Evolutionary conservation across 805 yeast species (phyloP), one percentile per base, ranked within the genome.

Genomic region (Wickerhamomyces ciferrii): DNA sequence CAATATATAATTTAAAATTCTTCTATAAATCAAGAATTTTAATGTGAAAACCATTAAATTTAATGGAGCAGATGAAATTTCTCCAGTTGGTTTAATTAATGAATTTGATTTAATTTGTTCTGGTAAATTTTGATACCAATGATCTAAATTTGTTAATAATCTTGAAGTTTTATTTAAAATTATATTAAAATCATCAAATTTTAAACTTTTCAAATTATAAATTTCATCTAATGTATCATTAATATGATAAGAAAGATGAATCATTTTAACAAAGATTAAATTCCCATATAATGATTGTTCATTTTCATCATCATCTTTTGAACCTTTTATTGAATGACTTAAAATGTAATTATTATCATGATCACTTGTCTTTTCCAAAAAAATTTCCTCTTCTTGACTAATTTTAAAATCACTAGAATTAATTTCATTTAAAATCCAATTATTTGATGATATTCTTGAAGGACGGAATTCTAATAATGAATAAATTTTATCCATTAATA

Each of bases 401-500:
- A 48, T 41, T 39, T 42, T 53, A 43, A 59, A 61, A 45, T 53
- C 63, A 15, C 48, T 48, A 7, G 47, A 42, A 6, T 44, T 40
- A 19, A 56, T 42, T 37, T 50, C 54, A 21, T 53, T 57, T 38
- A 55, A 37, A 4, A 54, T 45, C 63, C 66, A 63, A 49, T 58
- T 54, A 27, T 58, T 51, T 9, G 58, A 48, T 27, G 41, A 42
- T 0, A 60, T 57, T 37, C 55, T 50, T 18, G 60, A 54, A 15
- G 60, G 56, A 42, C 56, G 53, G 25, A 54, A 55, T 42, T 61
- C 65, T 42, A 61, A 43, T 27, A 63, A 41, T 1, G 66, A 50
- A 45, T 54, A 49, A 38, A 59, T 49, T 46, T 59, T 58, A 45
- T 63, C 67, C 47, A 56, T 45, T 48, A 53, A 51, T 18, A 58